Evolutionary conservation across 305 asterid species (phyloP).

Genomic region (Fraxinus latifolia): DNA sequence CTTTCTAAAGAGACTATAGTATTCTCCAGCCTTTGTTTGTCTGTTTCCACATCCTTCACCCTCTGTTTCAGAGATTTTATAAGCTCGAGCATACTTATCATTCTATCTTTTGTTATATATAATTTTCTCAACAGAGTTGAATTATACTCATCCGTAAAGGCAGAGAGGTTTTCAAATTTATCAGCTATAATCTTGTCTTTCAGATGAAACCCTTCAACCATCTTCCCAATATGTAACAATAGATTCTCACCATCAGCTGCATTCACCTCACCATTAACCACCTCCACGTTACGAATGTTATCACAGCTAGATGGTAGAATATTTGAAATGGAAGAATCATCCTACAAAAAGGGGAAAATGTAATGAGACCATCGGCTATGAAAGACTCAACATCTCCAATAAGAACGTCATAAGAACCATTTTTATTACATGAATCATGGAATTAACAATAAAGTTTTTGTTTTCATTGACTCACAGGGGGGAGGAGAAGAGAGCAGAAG

Average conservation of each 20-base stretch:
- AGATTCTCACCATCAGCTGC: slow-evolving; percentile 30
- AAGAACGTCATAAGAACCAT: slow-evolving; percentile 2
- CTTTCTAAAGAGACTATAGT: slow-evolving; percentile 46
- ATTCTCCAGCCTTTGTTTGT: slow-evolving; percentile 48
- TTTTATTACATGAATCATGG: slow-evolving; percentile 9
- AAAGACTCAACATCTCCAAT: slow-evolving; percentile 10
- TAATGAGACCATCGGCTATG: slow-evolving; percentile 26
- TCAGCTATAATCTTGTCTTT: slow-evolving; percentile 39
- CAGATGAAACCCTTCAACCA: slow-evolving; percentile 36
- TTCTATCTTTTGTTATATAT: slow-evolving; percentile 38
- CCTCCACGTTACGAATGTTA: slow-evolving; percentile 24
- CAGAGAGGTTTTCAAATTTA: slow-evolving; percentile 27
- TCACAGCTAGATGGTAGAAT: slow-evolving; percentile 21
- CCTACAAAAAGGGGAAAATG: slow-evolving; percentile 31
- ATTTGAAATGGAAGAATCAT: slow-evolving; percentile 24
- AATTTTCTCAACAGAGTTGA: slow-evolving; percentile 28
- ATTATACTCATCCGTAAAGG: slow-evolving; percentile 31
- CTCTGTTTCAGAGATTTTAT: slow-evolving; percentile 51
- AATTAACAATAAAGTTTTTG: not conserved
- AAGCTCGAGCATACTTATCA: slow-evolving; percentile 34
- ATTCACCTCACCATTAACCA: slow-evolving; percentile 28
- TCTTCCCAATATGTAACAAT: slow-evolving; percentile 25
- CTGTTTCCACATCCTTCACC: slow-evolving; percentile 44
- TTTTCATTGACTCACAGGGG: not conserved
- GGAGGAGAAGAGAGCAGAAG: not conserved